phyloP scores from a whole-genome alignment of 2,329 filamentous ascomycete genomes.

The Beauveria sp. region DNA sequence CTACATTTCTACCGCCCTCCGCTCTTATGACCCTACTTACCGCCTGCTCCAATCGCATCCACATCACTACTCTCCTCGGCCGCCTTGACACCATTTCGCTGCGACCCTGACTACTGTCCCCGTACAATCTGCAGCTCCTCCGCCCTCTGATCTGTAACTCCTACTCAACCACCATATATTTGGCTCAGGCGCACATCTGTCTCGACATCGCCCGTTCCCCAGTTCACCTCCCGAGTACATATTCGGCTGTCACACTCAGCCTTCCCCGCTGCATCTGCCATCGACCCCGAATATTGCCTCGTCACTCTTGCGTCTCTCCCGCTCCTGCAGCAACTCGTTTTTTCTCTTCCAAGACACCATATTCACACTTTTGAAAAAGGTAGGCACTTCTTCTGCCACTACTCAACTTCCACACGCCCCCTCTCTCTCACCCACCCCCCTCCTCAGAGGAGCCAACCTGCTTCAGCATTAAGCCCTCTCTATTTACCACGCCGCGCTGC shows the following conservation, averaged over 20 bases:
- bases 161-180: neutral
- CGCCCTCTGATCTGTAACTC: neutral
- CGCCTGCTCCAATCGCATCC: neutral
- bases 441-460: neutral
- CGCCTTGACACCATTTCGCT: neutral
- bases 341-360: neutral
- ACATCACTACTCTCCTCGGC: neutral
- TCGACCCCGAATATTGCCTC: neutral
- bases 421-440: conserved; percentile 1
- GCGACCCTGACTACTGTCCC: neutral
- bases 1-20: neutral
- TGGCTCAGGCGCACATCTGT: neutral
- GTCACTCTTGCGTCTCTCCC: neutral
- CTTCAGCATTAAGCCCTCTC: neutral
- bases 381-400: neutral
- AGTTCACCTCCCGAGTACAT: neutral
- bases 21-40: neutral
- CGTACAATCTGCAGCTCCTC: neutral
- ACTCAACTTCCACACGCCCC: neutral
- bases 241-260: neutral
- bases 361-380: neutral
- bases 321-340: neutral
- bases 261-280: neutral
- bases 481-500: conserved; percentile 2
- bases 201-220: neutral